Percentiles rank a stretch among this genome's conserved stretches.
phyloP scores from a whole-genome alignment of 495 filamentous ascomycete genomes.

The Tuber umbilicatum region DNA sequence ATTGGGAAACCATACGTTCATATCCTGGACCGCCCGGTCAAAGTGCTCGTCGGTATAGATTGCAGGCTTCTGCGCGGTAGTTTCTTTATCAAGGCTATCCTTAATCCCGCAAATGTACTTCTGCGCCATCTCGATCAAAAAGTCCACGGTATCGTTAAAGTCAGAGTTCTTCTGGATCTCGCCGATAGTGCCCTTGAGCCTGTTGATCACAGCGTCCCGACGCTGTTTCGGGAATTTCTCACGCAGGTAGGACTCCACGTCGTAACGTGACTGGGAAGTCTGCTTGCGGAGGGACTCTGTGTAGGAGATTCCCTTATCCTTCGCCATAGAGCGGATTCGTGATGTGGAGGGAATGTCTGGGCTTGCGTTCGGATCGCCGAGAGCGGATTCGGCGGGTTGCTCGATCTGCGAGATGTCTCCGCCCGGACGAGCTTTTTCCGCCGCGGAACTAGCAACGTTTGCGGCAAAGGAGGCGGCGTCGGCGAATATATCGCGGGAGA shows the following conservation, averaged over 20 bases:
- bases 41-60: slow-evolving; percentile 38
- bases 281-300: slow-evolving; percentile 18
- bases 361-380: slow-evolving; percentile 4
- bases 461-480: slow-evolving; percentile 37
- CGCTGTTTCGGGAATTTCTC: slow-evolving; percentile 41
- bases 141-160: slow-evolving; percentile 38
- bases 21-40: slow-evolving; percentile 30
- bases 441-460: slow-evolving; percentile 16
- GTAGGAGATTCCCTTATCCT: slow-evolving; percentile 31
- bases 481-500: slow-evolving; percentile 39
- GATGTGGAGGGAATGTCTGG: slow-evolving; percentile 8
- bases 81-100: slow-evolving; percentile 23
- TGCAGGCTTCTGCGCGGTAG: slow-evolving; percentile 13
- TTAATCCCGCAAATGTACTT: slow-evolving; percentile 20
- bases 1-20: slow-evolving; percentile 20
- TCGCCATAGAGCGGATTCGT: slow-evolving; percentile 9
- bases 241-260: slow-evolving; percentile 38
- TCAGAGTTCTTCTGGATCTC: slow-evolving; percentile 38
- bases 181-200: slow-evolving; percentile 30
- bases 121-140: slow-evolving; percentile 31
- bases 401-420: slow-evolving; percentile 25
- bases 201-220: slow-evolving; percentile 37
- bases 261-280: slow-evolving; percentile 26
- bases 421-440: slow-evolving; percentile 33
- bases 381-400: slow-evolving; percentile 14